Base-by-base conservation (phyloP, 164 flowering plant species). In the Cinnamomum micranthum region DNA sequence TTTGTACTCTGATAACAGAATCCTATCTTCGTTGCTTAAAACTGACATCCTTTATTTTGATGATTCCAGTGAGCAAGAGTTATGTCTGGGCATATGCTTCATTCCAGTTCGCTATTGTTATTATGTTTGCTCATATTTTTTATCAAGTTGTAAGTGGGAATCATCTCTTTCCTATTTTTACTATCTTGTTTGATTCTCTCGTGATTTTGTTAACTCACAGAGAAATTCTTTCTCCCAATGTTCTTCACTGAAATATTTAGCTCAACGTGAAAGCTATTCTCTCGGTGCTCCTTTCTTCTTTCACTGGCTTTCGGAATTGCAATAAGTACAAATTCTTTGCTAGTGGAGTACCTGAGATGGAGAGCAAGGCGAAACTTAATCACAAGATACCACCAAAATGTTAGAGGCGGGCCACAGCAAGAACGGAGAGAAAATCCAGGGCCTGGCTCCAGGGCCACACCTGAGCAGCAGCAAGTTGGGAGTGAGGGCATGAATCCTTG, bases 241-340 rank as follows among this genome's bases (percentile, higher is more conserved):
- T 73, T 73, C 59, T 41, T 13, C 3, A 73, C 41, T 0, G 41
- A 25, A 50, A 2, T 24, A 51, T 81, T 77, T 90, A 93, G 98
- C 89, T 93, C 69, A 83, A 85, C 71, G 90, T 93, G 50, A 84
- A 86, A 20, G 78, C 93, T 0, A 78, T 90, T 75, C 87, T 91
- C 4, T 87, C 94, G 1, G 91, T 93, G 51, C 84, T 93, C 69
- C 92, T 93, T 31, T 87, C 98, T 31, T 85, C 96, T 2, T 90
- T 91, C 84, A 86, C 96, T 75, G 98, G 98, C 17, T 91, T 91
- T 93, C 77, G 96, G 94, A n/a, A 82, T 91, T 66, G 90, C 92
- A 73, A 88, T 93, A 75, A 87, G 94, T 85, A 84, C 87, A 58
- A 91, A 87, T 74, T 89, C 96, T 52, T 82, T 93, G 75, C 81